Evolutionary conservation across 140 eudicot genomes (phyloP), one percentile per base, ranked within the genome.

Genomic region (Flaveria floridana): DNA sequence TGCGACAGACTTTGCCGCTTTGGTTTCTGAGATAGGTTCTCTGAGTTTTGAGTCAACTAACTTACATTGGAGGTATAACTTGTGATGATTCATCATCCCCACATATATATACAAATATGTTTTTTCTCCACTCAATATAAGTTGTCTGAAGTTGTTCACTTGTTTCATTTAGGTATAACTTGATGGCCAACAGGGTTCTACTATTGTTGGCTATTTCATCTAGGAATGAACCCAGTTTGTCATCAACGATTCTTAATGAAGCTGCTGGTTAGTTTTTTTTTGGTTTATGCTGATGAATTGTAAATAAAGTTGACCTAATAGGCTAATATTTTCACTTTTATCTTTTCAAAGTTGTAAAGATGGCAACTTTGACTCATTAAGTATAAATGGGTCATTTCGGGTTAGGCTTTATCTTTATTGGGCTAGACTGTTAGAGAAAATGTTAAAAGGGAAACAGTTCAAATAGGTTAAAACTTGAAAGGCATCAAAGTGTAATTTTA

Each of bases 121-220:
- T 59, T 9, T 46, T 15, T 23, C 51, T 39, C 44, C 21, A 72
- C 15, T 59, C 2, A 41, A 20, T 39, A 8, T 10, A 48, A 64
- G 37, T 44, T 41, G 28, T 65, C 79, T 78, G 39, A 53, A 26
- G 7, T 41, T 52, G 53, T 18, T 71, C 23, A 3, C 42, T 64
- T 83, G 78, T 41, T 79, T 73, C 46, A 68, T 83, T 65, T 83
- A 93, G 98, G 89, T 94, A 94, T 76, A 94, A 94, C 85, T 71
- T 94, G 78, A 94, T 94, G 99, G 97, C 99, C 76, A 94, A 94
- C 79, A 87, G 99, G 84, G 89, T 90, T 84, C 89, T 94, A 73
- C 85, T 94, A 41, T 68, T 94, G 80, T 72, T 94, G 84, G 97
- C 96, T 53, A 88, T 90, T 86, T 84, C 95, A 62, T 94, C 97